These are phyloP conservation scores for Diaporthe sp. DNA, from an alignment of 2,329 filamentous ascomycete species.

Conservation along the genomic window DNA sequence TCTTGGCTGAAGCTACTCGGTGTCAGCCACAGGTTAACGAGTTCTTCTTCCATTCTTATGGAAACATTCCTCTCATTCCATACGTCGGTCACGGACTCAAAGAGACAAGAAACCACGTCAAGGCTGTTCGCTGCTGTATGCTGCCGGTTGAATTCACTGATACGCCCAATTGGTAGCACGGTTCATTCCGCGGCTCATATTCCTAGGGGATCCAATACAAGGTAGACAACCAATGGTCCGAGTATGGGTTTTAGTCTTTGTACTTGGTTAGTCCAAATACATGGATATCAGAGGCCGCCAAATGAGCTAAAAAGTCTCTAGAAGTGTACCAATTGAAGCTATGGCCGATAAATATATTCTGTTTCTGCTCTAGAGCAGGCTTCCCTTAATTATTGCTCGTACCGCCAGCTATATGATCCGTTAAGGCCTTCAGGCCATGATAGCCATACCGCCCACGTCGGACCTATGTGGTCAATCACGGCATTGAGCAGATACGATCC, in stretches of 20 bases:
- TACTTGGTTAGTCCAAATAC: not conserved
- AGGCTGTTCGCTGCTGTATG: not conserved
- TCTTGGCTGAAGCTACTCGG: not conserved
- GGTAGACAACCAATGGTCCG: not conserved
- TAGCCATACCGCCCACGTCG: too few species aligned
- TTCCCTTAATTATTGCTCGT: too few species aligned
- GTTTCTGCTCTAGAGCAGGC: too few species aligned
- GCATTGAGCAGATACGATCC: not conserved
- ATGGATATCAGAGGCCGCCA: too few species aligned
- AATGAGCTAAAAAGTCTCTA: too few species aligned
- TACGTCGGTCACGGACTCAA: not conserved
- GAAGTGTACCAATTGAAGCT: too few species aligned
- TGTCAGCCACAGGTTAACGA: not conserved
- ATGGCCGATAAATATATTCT: too few species aligned
- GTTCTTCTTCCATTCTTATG: not conserved
- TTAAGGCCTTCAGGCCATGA: too few species aligned
- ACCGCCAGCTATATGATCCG: too few species aligned
- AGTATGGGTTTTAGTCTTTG: not conserved
- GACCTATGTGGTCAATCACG: too few species aligned
- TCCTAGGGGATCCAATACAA: not conserved
- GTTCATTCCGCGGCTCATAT: not conserved
- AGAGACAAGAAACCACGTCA: not conserved
- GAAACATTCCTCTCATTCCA: not conserved
- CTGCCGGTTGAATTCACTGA: not conserved
- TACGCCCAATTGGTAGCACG: not conserved